A percentile compares a stretch with the other conserved stretches of the same genome.
Evolutionary conservation across 2,329 filamentous ascomycete species (phyloP).

Genomic region (Chaetomiaceae sp.): DNA sequence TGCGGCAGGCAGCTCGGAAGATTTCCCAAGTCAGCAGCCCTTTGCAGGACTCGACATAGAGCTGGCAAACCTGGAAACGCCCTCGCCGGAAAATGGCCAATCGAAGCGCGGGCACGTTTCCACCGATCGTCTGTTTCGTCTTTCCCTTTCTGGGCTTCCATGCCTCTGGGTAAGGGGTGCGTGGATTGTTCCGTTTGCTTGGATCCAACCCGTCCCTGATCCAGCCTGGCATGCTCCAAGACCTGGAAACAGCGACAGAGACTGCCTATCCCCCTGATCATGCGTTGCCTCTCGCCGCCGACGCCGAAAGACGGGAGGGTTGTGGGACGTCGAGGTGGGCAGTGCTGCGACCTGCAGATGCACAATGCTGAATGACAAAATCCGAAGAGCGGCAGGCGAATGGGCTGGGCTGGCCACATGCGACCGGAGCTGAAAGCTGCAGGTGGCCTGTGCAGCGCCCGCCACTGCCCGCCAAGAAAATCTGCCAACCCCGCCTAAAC

Average conservation of each 20-base stretch:
- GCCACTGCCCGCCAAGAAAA: slow-evolving; percentile 20
- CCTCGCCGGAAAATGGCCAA: slow-evolving; percentile 4
- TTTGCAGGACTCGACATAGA: background rate
- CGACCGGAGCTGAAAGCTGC: slow-evolving; percentile 35
- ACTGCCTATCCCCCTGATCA: background rate
- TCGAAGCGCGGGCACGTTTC: background rate
- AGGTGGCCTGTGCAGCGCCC: slow-evolving; percentile 31
- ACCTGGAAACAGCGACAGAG: too few species aligned
- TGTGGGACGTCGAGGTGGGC: slow-evolving; percentile 28
- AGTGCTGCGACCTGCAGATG: slow-evolving; percentile 36
- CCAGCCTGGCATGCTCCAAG: too few species aligned
- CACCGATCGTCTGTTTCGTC: background rate
- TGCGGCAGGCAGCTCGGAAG: slow-evolving; percentile 3
- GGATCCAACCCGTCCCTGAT: too few species aligned
- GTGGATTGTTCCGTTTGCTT: too few species aligned
- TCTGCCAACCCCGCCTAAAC: slow-evolving; percentile 14
- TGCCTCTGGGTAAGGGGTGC: background rate
- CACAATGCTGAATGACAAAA: slow-evolving; percentile 32
- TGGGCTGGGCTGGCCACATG: slow-evolving; percentile 26
- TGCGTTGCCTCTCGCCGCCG: slow-evolving; percentile 13
- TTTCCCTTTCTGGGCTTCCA: background rate
- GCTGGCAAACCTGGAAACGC: background rate
- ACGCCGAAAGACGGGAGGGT: slow-evolving; percentile 13
- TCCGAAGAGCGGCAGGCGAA: slow-evolving; percentile 29
- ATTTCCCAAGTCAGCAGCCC: slow-evolving; percentile 13